Base-by-base conservation (phyloP, 108 stramenopile species). In the Cyclotella distinguenda region DNA sequence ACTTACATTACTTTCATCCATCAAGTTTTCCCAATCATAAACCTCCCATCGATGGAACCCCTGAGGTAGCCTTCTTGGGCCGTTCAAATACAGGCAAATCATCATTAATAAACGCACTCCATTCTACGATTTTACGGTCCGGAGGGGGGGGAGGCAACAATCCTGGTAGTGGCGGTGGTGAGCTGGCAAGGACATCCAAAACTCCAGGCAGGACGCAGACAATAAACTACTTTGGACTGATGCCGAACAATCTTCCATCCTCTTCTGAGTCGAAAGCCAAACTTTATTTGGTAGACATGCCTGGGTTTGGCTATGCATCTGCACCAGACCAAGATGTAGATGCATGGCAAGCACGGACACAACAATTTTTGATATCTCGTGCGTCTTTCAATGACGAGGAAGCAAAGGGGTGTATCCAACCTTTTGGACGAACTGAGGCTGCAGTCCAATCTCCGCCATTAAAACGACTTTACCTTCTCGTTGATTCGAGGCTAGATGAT, bases 61-160 rank as follows among this genome's bases (percentile, higher is more conserved):
- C 87, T 28, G 97, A 98, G 73, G 86, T 97, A 15, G 90, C 91
- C 34, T 93, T 97, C 64, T 50, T 94, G 21, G 97, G 97, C n/a
- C 66, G 96, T 39, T 87, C 86, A 60, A 98, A 98, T 65, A 95
- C 95, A 18, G 97, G 97, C 11, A 98, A 97, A 77, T 90, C 88
- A 9, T 86, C 84, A 25, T 63, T 98, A 11, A 77, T 98, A 55
- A 96, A 95, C 70, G 84, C 88, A 39, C 36, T 96, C 13, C 59
- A 66, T 3, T 57, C 54, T 0, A 22, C 32, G 6, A 68, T 76
- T 11, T 79, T 79, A 60, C 82, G 85, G 5, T 64, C 64, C 13
- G 64, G 63, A 36, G 64, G 58, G 2, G 68, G 64, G n/a, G 42
- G 23, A 35, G 15, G 19, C 28, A 48, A 38, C 0, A 18, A 39